Evolutionary conservation across 164 flowering plant species (phyloP).

Genomic region (Chloranthus sessilifolius): DNA sequence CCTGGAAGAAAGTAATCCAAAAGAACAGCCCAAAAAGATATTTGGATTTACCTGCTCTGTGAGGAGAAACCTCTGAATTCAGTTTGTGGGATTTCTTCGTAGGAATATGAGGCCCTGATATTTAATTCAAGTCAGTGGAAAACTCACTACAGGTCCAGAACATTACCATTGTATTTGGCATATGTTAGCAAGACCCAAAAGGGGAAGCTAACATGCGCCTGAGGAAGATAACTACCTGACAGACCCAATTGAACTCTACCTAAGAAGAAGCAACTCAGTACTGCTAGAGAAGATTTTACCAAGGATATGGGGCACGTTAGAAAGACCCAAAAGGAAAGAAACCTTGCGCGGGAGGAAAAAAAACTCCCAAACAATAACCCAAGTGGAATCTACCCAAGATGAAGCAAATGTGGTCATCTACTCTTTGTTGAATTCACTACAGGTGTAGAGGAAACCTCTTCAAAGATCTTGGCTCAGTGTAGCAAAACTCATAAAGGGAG

Average conservation of each 20-base stretch:
- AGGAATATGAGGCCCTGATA: conserved; percentile 1
- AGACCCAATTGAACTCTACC: background rate
- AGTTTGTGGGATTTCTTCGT: conserved; percentile 19
- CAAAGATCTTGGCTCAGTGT: no score
- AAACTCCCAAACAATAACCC: no score
- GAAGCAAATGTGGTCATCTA: no score
- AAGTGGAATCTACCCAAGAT: no score
- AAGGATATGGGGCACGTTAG: no score
- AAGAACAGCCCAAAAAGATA: background rate
- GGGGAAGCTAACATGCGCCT: background rate
- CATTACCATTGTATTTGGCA: background rate
- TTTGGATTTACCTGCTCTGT: conserved; percentile 55
- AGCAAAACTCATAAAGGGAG: no score
- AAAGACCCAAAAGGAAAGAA: conserved; percentile 2
- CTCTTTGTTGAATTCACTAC: no score
- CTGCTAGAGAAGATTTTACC: no score
- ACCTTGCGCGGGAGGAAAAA: no score
- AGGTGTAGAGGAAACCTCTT: no score
- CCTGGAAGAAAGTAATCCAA: background rate
- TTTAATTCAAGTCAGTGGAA: background rate
- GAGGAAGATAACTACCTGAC: background rate
- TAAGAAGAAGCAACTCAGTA: background rate
- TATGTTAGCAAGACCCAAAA: background rate
- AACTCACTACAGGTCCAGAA: no score
- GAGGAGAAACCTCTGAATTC: conserved; percentile 80